phyloP scores from a whole-genome alignment of 352 stramenopile species.

The Globisporangium solare region DNA sequence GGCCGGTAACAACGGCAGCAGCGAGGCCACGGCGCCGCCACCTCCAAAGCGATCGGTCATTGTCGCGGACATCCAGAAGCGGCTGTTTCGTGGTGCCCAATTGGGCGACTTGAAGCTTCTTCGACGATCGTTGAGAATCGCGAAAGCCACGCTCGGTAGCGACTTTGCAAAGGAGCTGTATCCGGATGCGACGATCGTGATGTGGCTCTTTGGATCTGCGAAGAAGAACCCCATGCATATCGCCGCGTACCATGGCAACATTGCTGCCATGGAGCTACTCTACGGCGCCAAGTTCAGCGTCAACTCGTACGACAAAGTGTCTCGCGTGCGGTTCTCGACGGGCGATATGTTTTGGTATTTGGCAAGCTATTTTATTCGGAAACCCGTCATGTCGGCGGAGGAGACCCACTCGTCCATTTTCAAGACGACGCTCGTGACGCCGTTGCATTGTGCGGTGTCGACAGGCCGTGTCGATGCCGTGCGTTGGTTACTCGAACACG shows the following conservation, averaged over 20 bases:
- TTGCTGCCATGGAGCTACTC: conserved; percentile 65
- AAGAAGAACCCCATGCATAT: conserved; percentile 86
- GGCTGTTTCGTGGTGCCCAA: conserved; percentile 68
- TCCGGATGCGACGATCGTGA: conserved; percentile 54
- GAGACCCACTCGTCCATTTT: conserved; percentile 64
- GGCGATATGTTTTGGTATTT: conserved; percentile 84
- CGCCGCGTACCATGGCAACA: conserved; percentile 73
- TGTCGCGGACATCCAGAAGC: conserved; percentile 56
- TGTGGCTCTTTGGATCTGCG: conserved; percentile 67
- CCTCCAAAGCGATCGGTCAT: conserved; percentile 27
- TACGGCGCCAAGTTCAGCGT: conserved; percentile 50
- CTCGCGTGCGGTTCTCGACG: conserved; percentile 66
- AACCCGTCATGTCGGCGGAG: conserved; percentile 59
- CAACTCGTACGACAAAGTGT: conserved; percentile 81
- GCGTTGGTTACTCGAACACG: conserved; percentile 62
- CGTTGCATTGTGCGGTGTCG: conserved; percentile 74
- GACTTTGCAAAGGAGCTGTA: conserved; percentile 65
- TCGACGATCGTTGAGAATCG: conserved; percentile 50
- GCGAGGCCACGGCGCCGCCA: background rate
- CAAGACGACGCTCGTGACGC: conserved; percentile 69
- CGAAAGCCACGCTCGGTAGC: conserved; percentile 39
- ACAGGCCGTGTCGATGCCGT: conserved; percentile 70
- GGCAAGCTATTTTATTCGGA: conserved; percentile 61
- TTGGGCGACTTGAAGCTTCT: conserved; percentile 60
- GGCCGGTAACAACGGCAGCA: conserved; percentile 8